Evolutionary conservation across 2,329 filamentous ascomycete genomes (phyloP).

Genomic region (Dactylellina sp.): DNA sequence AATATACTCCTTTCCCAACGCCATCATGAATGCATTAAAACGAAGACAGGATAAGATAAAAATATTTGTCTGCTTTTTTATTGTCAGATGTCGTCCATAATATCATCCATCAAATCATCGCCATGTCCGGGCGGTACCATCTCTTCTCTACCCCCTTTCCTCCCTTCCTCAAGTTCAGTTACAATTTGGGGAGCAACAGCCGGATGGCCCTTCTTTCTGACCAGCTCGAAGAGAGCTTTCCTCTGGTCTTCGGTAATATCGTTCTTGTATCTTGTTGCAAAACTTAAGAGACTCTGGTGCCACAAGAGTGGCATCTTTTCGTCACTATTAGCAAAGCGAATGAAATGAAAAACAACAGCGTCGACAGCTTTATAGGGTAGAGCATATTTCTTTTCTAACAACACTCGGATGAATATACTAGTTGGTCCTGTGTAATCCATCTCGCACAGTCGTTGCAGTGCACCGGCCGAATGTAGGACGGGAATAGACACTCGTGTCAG

Average conservation of each 20-base stretch:
- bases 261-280: conserved; percentile 93
- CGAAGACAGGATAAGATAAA: neutral
- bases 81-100: conserved; percentile 53
- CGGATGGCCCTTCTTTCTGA: conserved; percentile 85
- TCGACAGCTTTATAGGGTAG: conserved; percentile 95
- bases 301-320: conserved; percentile 86
- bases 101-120: conserved; percentile 53
- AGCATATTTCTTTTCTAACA: conserved; percentile 97
- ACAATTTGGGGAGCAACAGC: conserved; percentile 82
- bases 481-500: conserved; percentile 64
- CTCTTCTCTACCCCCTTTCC: conserved; percentile 35
- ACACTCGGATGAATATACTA: conserved; percentile 92
- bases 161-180: conserved; percentile 49
- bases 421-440: conserved; percentile 93
- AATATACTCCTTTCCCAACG: conserved; percentile 11
- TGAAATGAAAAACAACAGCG: conserved; percentile 93
- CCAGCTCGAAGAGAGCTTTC: conserved; percentile 87
- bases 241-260: conserved; percentile 96
- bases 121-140: conserved; percentile 43
- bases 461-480: conserved; percentile 79
- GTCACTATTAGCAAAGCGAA: conserved; percentile 82
- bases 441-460: conserved; percentile 94
- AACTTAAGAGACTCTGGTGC: conserved; percentile 92
- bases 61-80: neutral
- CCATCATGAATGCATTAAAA: conserved; percentile 20